Conservation (phyloP, 345 rosid genomes). For the Camelina hispida region DNA sequence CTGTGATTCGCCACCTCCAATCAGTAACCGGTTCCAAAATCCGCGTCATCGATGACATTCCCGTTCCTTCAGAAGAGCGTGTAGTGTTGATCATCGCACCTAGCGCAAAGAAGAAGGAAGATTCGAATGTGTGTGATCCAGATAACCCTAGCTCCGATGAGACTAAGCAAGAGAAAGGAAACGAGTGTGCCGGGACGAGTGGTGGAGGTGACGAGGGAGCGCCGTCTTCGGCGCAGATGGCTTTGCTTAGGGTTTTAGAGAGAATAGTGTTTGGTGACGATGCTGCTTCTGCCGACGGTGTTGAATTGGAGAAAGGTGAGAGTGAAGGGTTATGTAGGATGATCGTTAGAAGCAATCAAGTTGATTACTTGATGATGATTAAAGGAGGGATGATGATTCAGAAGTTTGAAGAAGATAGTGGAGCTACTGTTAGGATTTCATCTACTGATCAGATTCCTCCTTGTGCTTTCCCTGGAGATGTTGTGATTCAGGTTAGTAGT, state of each 20-base stretch:
- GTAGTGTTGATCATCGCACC: slow-evolving; percentile 48
- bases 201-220: slow-evolving; percentile 39
- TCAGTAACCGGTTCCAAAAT: slow-evolving; percentile 51
- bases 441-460: slow-evolving; percentile 61
- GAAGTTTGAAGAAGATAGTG: slow-evolving; percentile 61
- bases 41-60: slow-evolving; percentile 54
- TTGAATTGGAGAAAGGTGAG: slow-evolving; percentile 48
- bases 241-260: slow-evolving; percentile 68
- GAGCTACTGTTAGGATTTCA: slow-evolving; percentile 52
- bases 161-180: slow-evolving; percentile 30
- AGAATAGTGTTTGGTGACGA: slow-evolving; percentile 61
- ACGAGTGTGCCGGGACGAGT: slow-evolving; percentile 24
- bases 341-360: slow-evolving; percentile 56
- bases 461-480: slow-evolving; percentile 61
- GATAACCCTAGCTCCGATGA: slow-evolving; percentile 36
- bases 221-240: slow-evolving; percentile 56
- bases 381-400: slow-evolving; percentile 59
- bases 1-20: slow-evolving; percentile 53
- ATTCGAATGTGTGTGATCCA: slow-evolving; percentile 3
- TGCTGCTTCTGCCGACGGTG: slow-evolving; percentile 37
- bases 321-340: slow-evolving; percentile 58
- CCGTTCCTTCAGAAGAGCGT: slow-evolving; percentile 51
- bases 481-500: slow-evolving; percentile 51
- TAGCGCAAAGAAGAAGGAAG: slow-evolving; percentile 31
- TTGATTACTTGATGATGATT: slow-evolving; percentile 50